Percentiles rank a stretch among this genome's conserved stretches.
Evolutionary conservation across 176 grass and related monocot species (phyloP).

Genomic region (Triticum timopheevii): DNA sequence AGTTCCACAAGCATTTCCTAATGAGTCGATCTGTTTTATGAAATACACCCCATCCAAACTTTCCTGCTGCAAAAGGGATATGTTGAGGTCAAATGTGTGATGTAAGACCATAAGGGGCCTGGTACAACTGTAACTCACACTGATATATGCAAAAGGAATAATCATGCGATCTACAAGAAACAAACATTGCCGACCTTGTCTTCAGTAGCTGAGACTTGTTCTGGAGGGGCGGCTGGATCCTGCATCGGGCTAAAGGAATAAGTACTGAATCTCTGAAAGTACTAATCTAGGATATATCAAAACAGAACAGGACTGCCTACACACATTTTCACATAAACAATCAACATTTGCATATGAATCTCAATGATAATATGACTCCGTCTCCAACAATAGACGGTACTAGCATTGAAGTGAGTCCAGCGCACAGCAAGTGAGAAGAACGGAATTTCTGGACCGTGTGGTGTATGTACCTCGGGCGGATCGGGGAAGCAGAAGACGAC

Average conservation of each 20-base stretch:
- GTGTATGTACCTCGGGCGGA: slow-evolving; percentile 40
- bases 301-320: neutral
- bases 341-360: too few species aligned
- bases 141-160: too few species aligned
- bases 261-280: neutral
- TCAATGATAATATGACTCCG: too few species aligned
- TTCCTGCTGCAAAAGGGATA: slow-evolving; percentile 35
- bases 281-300: neutral
- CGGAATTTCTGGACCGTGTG: neutral
- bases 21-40: slow-evolving; percentile 59
- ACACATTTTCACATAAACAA: neutral
- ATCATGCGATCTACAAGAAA: neutral
- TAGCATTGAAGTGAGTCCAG: too few species aligned
- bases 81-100: neutral
- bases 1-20: slow-evolving; percentile 97
- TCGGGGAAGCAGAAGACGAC: slow-evolving; percentile 82
- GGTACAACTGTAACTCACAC: neutral
- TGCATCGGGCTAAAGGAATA: neutral
- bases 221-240: slow-evolving; percentile 1
- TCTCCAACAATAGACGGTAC: too few species aligned
- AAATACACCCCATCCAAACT: slow-evolving; percentile 54
- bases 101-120: neutral
- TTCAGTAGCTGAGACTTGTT: slow-evolving; percentile 4
- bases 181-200: slow-evolving; percentile 15
- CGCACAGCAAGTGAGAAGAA: too few species aligned